These are phyloP conservation scores for Tilletia horrida DNA, from an alignment of 1,284 basidiomycete species.

Conservation along the genomic window DNA sequence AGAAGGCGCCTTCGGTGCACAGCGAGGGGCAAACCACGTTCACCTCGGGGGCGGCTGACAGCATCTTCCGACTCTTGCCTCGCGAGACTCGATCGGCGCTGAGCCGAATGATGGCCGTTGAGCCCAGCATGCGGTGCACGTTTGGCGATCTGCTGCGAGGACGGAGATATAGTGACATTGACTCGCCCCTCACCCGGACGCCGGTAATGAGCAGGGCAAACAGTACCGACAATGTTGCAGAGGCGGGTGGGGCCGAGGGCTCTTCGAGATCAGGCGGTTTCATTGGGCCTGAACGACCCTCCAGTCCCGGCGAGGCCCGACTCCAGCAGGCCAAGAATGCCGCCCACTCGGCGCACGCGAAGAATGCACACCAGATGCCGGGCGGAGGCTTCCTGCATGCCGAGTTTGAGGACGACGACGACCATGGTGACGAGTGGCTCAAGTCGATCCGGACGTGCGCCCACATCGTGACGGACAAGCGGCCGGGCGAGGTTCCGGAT, in stretches of 20 bases:
- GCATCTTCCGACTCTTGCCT: constrained; percentile 92
- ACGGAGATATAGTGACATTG: constrained; percentile 47
- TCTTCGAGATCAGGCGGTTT: background rate
- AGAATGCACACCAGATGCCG: background rate
- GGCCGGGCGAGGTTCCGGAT: constrained; percentile 41
- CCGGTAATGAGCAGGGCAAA: constrained; percentile 45
- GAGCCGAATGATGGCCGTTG: constrained; percentile 88
- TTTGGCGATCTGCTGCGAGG: constrained; percentile 88
- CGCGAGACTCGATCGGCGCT: constrained; percentile 75
- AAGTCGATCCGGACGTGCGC: constrained; percentile 53
- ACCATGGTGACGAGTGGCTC: constrained; percentile 56
- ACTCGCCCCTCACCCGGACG: constrained; percentile 44
- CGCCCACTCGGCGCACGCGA: constrained; percentile 5
- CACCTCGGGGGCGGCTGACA: constrained; percentile 81
- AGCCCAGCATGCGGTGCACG: constrained; percentile 83
- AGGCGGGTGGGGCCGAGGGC: constrained; percentile 1
- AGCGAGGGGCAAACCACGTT: constrained; percentile 63
- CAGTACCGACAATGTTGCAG: constrained; percentile 27
- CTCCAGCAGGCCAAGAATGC: constrained; percentile 27
- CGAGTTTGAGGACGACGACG: constrained; percentile 54
- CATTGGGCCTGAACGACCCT: constrained; percentile 1
- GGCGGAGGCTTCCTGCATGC: constrained; percentile 12
- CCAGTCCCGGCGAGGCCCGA: constrained; percentile 2
- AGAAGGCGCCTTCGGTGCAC: constrained; percentile 21
- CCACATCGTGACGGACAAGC: constrained; percentile 35